Base-by-base conservation (phyloP, 2,329 filamentous ascomycete genomes). In the Xylariaceae sp. region DNA sequence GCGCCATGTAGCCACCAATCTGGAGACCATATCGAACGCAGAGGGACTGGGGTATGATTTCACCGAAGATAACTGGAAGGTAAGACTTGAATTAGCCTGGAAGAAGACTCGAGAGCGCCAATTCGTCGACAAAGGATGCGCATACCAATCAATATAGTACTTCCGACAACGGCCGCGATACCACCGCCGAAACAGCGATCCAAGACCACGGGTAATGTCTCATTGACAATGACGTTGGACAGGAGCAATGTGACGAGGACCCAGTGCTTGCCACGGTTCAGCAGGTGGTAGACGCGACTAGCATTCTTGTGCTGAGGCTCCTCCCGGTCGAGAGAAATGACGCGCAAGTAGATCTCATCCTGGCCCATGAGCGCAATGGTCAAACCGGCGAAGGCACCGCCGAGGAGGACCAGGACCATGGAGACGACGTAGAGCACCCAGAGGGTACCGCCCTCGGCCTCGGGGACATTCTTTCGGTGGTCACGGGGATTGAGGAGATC, bases 191-290 rank as follows among this genome's bases (percentile, higher is more conserved):
- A 83, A 58, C 92, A 96, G 58, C 94, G 83, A 75, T 99, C 94
- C 55, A 99, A 83, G 9, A 99, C 90, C 63, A 99, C 96, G 34
- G 94, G 94, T 11, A 97, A 80, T 2, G 93, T 95, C 76, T 97
- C 94, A 74, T 99, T 97, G 65, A 95, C 96, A 69, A 99, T 95
- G 71, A 99, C 94, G 73, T 99, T 99, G 73, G 92, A 92, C 58
- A 99, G 80, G 6, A 99, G 82, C 30, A 99, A 78, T 2, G 94
- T 97, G 56, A 99, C 94, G 59, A 99, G 80, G 17, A 99, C 93
- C 94, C 94, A 99, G 75, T 99, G 94, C 74, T 99, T 99, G 68
- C 94, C 94, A 68, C 84, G 88, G 65, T 90, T 86, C 58, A 99
- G 77, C 34, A 99, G 79, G 49, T 85, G 81, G 67, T 94, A 81